Conservation (phyloP, 2,329 filamentous ascomycete species). For the Aspergillus arachidicola region DNA sequence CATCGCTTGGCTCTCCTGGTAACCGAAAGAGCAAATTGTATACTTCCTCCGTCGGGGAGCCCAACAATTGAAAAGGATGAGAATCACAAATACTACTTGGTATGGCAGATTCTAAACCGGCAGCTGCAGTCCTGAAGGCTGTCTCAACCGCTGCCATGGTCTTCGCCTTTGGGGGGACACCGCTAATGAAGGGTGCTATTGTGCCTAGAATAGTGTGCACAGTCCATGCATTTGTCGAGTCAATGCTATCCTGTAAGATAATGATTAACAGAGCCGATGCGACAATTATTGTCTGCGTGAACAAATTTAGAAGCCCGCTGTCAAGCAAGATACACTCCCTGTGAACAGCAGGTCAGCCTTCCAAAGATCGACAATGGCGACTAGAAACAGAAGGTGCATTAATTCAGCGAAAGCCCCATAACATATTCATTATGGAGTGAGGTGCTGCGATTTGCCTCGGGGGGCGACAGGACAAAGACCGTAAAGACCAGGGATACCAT, state of each 20-base stretch:
- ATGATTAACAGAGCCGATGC: neutral
- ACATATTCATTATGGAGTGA: neutral
- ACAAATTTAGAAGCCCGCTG: neutral
- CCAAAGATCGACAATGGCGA: neutral
- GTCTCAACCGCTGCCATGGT: neutral
- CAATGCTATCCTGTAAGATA: neutral
- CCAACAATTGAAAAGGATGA: neutral
- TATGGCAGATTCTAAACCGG: neutral
- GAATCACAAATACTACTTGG: neutral
- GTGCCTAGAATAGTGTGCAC: neutral
- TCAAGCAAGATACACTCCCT: neutral
- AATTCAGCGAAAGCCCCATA: neutral
- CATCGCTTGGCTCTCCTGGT: constrained; percentile 1
- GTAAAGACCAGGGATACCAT: neutral
- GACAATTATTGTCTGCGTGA: neutral
- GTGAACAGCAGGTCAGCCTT: neutral
- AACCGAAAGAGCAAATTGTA: neutral
- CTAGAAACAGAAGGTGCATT: neutral
- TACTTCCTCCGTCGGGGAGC: neutral
- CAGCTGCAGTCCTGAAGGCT: neutral
- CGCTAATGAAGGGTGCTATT: neutral
- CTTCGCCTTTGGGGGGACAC: neutral
- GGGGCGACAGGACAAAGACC: neutral
- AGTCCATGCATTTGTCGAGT: neutral
- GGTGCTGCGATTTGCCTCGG: neutral